Base-by-base conservation (phyloP, 441 rosid genomes). In the Heliophila coronopifolia region DNA sequence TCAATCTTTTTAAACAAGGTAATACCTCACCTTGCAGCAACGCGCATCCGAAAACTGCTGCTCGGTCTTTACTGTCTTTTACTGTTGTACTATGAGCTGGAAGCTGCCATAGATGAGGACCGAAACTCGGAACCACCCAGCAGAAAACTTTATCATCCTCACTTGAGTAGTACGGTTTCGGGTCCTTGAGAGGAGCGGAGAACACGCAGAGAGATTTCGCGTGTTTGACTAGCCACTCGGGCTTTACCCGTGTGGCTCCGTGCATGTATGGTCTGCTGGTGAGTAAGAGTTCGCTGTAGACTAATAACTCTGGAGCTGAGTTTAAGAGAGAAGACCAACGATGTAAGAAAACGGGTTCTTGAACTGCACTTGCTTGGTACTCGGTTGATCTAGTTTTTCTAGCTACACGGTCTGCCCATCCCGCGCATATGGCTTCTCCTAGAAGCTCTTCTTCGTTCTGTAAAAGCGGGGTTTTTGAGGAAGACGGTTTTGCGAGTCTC, bases 391-490 rank as follows among this genome's bases (percentile, higher is more conserved):
- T 67, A 3, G 69, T 77, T 58, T 73, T 84, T 51, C 78, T 80
- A 14, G 98, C 94, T 56, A 91, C 90, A 67, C 94, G 81, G 61
- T 91, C 94, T n/a, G 80, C 94, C 98, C 94, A 91, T 25, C 96
- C 98, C 12, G 96, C 96, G 30, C 88, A 83, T 39, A 91, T 76
- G 51, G 91, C 96, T 71, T 75, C 77, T 19, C 90, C 78, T 39
- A 91, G 39, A 35, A 86, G 67, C 67, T 82, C 80, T 62, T 91
- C 95, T 73, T 84, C 96, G 12, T 75, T 61, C 45, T 73, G 64
- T 33, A 63, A 61, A 13, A 84, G 84, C 7, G 84, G 75, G 50
- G 5, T 66, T 72, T 75, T 76, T 20, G 42, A 45, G 11, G 58
- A 61, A 35, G 79, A 74, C 4, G 68, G 65, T 38, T 51, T 59